Evolutionary conservation across 306 rosid genomes (phyloP).

Genomic region (Lathyrus aphaca): DNA sequence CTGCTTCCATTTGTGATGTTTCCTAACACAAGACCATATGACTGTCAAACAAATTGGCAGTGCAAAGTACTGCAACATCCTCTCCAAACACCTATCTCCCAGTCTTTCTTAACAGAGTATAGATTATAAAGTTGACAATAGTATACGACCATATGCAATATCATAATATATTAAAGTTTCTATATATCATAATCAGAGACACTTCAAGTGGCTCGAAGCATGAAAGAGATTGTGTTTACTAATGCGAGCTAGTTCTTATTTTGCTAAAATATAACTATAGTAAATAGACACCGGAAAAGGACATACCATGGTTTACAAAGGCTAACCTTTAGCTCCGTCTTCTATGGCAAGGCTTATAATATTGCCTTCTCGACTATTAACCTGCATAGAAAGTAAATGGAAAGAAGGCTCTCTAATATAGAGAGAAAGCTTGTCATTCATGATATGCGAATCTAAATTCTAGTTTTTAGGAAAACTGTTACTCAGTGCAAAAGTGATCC

Average conservation of each 20-base stretch:
- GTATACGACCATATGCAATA: too few species aligned
- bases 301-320: conserved; percentile 50
- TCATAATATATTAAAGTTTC: background rate
- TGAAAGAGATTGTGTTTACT: conserved; percentile 7
- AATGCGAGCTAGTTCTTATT: conserved; percentile 17
- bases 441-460: conserved; percentile 1
- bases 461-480: too few species aligned
- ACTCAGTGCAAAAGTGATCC: too few species aligned
- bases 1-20: too few species aligned
- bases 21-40: too few species aligned
- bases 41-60: too few species aligned
- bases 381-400: conserved; percentile 34
- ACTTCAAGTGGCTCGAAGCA: background rate
- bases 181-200: background rate
- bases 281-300: background rate
- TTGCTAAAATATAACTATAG: background rate
- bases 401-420: conserved; percentile 15
- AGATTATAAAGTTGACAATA: too few species aligned
- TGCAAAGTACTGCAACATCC: too few species aligned
- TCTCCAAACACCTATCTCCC: too few species aligned
- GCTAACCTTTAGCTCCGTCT: conserved; percentile 50
- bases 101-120: too few species aligned
- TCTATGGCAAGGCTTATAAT: conserved; percentile 30
- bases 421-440: conserved; percentile 15
- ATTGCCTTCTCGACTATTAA: conserved; percentile 44